Evolutionary conservation across 1,284 basidiomycete genomes (phyloP).

Genomic region (Apiotrichum gracile): DNA sequence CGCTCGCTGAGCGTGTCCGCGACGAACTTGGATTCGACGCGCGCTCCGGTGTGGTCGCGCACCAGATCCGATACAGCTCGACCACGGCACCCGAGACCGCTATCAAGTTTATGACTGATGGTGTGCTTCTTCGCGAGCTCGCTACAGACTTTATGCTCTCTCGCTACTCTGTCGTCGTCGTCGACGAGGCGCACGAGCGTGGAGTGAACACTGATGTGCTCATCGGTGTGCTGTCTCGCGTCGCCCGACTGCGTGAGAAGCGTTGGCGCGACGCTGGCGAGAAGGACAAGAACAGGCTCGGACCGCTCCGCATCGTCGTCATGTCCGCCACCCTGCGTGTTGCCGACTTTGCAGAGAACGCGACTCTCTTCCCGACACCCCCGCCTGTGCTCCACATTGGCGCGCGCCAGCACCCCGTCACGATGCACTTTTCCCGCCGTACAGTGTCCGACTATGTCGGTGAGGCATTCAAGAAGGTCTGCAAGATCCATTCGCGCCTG

Average conservation of each 20-base stretch:
- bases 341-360: slow-evolving; percentile 86
- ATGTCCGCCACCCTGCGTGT: slow-evolving; percentile 98
- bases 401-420: slow-evolving; percentile 91
- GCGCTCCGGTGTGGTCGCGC: slow-evolving; percentile 69
- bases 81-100: slow-evolving; percentile 81
- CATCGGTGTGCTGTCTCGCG: slow-evolving; percentile 89
- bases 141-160: slow-evolving; percentile 82
- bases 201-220: slow-evolving; percentile 98
- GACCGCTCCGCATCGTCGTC: slow-evolving; percentile 88
- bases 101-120: slow-evolving; percentile 99
- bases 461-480: slow-evolving; percentile 83
- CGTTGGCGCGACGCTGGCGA: slow-evolving; percentile 71
- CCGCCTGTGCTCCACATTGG: slow-evolving; percentile 87
- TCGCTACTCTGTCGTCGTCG: slow-evolving; percentile 89
- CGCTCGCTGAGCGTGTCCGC: slow-evolving; percentile 86
- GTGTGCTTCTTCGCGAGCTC: slow-evolving; percentile 88
- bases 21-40: slow-evolving; percentile 72
- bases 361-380: slow-evolving; percentile 67
- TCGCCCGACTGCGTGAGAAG: slow-evolving; percentile 79
- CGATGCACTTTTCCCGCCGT: slow-evolving; percentile 83
- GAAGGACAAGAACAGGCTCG: slow-evolving; percentile 58
- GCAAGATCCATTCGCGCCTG: slow-evolving; percentile 67
- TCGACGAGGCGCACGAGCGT: slow-evolving; percentile 97
- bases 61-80: slow-evolving; percentile 96
- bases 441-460: slow-evolving; percentile 82